These are phyloP conservation scores for Fusarium nelsonii DNA, from an alignment of 2,329 filamentous ascomycete species.

Conservation along the genomic window DNA sequence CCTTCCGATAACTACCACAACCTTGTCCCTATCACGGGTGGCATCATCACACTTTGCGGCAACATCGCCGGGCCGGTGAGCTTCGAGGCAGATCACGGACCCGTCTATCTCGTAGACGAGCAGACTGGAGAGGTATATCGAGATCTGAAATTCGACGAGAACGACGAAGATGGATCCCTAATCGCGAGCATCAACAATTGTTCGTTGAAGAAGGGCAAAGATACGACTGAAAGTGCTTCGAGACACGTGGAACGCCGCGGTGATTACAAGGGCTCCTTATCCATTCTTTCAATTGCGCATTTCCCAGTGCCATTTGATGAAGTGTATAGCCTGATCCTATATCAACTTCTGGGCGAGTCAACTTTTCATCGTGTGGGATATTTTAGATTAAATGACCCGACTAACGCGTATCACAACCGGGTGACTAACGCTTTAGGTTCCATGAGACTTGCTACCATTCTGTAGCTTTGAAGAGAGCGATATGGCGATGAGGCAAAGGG, in stretches of 20 bases:
- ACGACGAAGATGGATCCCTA: background rate
- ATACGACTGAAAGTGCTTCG: no score
- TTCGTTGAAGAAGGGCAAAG: background rate
- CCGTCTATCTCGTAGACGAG: background rate
- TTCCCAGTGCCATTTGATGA: background rate
- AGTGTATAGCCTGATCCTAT: background rate
- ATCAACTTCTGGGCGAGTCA: no score
- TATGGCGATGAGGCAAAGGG: no score
- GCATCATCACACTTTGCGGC: background rate
- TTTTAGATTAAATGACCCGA: no score
- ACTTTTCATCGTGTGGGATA: background rate
- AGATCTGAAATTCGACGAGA: background rate
- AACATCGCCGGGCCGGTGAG: background rate
- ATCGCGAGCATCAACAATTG: background rate
- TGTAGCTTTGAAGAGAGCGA: background rate
- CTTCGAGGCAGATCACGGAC: background rate
- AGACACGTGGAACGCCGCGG: background rate
- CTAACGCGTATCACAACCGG: no score
- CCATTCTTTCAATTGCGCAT: background rate
- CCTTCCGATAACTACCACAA: background rate
- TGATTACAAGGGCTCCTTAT: background rate
- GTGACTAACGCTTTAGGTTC: rapidly evolving
- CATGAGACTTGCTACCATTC: background rate
- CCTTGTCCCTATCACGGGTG: background rate
- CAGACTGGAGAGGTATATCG: background rate